Evolutionary conservation across 495 filamentous ascomycete species (phyloP).

Genomic region (Penicillium mononematosum): DNA sequence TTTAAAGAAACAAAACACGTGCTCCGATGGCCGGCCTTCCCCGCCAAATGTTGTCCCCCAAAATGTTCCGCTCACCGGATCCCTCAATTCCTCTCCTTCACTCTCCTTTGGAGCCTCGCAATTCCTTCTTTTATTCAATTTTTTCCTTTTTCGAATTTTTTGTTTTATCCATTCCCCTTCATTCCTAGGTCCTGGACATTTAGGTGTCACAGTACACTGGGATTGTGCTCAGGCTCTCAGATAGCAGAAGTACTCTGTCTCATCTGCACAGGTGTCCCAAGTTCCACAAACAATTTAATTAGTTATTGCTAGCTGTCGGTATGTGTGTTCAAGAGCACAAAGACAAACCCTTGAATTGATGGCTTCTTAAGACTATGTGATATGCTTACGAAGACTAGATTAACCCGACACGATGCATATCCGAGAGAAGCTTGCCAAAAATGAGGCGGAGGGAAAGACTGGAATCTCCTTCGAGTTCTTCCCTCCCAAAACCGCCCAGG

Average conservation of each 20-base stretch:
- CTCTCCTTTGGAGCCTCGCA: constrained; percentile 16
- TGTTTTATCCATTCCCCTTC: constrained; percentile 1
- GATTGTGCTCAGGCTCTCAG: constrained; percentile 8
- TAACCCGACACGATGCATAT: constrained; percentile 68
- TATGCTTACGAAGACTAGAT: constrained; percentile 20
- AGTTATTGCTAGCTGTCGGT: not conserved
- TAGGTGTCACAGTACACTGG: constrained; percentile 10
- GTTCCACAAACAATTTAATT: constrained; percentile 11
- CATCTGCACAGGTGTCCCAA: constrained; percentile 12
- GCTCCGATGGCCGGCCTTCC: constrained; percentile 33
- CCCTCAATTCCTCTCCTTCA: constrained; percentile 12
- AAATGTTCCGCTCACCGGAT: constrained; percentile 17
- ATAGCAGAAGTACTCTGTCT: constrained; percentile 5
- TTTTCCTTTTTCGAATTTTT: constrained; percentile 9
- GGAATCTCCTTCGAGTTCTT: constrained; percentile 99
- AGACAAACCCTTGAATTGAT: not conserved
- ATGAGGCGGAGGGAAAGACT: constrained; percentile 68
- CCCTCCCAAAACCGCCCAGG: constrained; percentile 95
- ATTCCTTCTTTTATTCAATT: constrained; percentile 7
- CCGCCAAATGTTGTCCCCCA: constrained; percentile 18
- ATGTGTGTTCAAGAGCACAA: not conserved
- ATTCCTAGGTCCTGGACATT: not conserved
- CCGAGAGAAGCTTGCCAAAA: constrained; percentile 84
- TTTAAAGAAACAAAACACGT: constrained; percentile 23
- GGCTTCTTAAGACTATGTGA: not conserved